Evolutionary conservation across 371 early-diverging fungal genomes (phyloP), one percentile per base, ranked within the genome.

Genomic region (Enteropsectra breve): DNA sequence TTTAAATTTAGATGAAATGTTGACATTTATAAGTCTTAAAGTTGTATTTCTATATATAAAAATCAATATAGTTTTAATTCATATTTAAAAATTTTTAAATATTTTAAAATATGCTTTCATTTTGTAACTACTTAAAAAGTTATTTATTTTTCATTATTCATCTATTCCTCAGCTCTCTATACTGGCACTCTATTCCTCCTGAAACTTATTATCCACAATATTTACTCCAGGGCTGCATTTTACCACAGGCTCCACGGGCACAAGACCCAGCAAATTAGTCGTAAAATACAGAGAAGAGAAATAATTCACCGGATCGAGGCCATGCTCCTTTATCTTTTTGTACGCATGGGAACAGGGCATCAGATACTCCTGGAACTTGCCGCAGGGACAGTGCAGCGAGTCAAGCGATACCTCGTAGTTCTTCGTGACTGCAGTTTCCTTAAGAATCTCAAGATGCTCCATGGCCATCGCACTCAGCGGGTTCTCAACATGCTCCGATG

Each of bases 331-430:
- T 24, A 69, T 54, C 5, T 56, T 54, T 43, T 46, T 55, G 30
- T 71, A 74, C 32, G 76, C 79, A 60, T 79, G 80, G 1, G 65
- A 38, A 68, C 80, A 79, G 1, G 80, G 77, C 32, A 77, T 75
- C 28, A 62, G 29, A 54, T 74, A 68, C 43, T 73, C 71, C 57
- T 79, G 76, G 55, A 64, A 79, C 63, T 64, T 79, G 47, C 73
- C 73, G 55, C 80, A 79, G 6, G 61, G 58, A 63, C 77, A 79
- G 24, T 55, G 72, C 6, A 46, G 11, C 6, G 72, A 66, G 18
- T 66, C 29, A 33, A 78, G 40, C 68, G 75, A 67, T 18, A 76
- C 76, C 49, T 66, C 49, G 50, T 63, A 73, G 21, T 65, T 45
- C 11, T 49, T 54, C 18, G 62, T 66, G 3, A 33, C 34, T 24